Base-by-base conservation (phyloP, 306 rosid species). In the Acacia confusa region DNA sequence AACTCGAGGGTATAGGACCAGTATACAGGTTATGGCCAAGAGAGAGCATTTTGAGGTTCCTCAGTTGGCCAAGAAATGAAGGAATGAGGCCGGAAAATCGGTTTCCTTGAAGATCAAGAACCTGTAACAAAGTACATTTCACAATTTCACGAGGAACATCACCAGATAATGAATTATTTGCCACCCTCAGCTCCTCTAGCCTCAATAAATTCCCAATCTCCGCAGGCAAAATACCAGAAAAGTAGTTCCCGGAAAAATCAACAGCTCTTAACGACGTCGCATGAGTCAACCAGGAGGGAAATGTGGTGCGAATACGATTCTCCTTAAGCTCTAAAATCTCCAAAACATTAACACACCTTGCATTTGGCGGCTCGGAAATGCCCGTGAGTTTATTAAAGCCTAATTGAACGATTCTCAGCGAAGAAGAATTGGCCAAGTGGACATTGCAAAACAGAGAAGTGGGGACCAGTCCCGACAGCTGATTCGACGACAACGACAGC, bases 321-420 rank as follows among this genome's bases (percentile, higher is more conserved):
- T 76, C 82, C 36, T 87, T 78, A 20, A 94, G 82, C 79, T 90
- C 87, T 69, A 94, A 61, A 78, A 81, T 70, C 89, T 90, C 90
- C 85, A 94, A 84, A 27, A 81, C 27, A 52, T 83, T 83, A 3
- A 66, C 57, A 66, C 92, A 94, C 5, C 50, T 69, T 4, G 55
- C 88, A 60, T 77, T 83, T 87, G 78, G 84, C 83, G 94, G 90
- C 87, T 79, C 27, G 19, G 81, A 84, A 71, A 92, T 44, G 2
- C 92, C 86, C 92, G 98, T 92, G 95, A 94, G 71, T 12, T 70
- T 84, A 86, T 94, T 94, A 75, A 88, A 89, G 1, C 86, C 95
- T 6, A 94, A 78, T 34, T 83, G 78, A 45, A 90, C 85, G 7
- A 78, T 85, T 76, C 88, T 81, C 74, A 92, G 58, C 17, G 94